These are phyloP conservation scores for Botrytis cinerea DNA, from an alignment of 2,329 filamentous ascomycete species.

Conservation along the genomic window DNA sequence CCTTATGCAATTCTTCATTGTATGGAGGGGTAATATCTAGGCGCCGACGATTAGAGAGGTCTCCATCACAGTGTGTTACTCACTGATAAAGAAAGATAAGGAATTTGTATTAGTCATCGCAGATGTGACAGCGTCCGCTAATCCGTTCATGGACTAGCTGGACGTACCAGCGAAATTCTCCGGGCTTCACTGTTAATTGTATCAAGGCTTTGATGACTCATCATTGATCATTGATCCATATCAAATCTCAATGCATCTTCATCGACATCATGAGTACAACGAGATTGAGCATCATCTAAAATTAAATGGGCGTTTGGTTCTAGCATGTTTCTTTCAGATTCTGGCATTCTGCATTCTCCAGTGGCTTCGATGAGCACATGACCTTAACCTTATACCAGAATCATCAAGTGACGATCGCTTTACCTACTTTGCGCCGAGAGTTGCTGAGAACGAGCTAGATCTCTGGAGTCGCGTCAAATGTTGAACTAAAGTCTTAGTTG, in stretches of 20 bases:
- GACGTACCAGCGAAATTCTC: background rate
- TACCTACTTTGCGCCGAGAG: background rate
- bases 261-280: background rate
- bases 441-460: background rate
- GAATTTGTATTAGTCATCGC: slow-evolving; percentile 12
- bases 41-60: background rate
- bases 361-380: background rate
- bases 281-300: background rate
- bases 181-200: background rate
- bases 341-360: background rate
- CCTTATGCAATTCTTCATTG: slow-evolving; percentile 5
- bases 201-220: background rate
- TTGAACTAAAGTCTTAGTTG: background rate
- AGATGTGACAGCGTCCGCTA: background rate
- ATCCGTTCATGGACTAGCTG: background rate
- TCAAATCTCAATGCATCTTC: background rate
- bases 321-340: accelerated
- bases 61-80: background rate
- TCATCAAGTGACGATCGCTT: background rate
- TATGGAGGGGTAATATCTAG: slow-evolving; percentile 5
- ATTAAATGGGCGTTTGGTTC: accelerated
- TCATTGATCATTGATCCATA: background rate
- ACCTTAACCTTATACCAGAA: background rate
- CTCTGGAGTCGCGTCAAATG: background rate
- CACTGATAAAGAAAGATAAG: slow-evolving; percentile 10